phyloP scores from a whole-genome alignment of 2,329 filamentous ascomycete species.

The Zasmidium angulare region DNA sequence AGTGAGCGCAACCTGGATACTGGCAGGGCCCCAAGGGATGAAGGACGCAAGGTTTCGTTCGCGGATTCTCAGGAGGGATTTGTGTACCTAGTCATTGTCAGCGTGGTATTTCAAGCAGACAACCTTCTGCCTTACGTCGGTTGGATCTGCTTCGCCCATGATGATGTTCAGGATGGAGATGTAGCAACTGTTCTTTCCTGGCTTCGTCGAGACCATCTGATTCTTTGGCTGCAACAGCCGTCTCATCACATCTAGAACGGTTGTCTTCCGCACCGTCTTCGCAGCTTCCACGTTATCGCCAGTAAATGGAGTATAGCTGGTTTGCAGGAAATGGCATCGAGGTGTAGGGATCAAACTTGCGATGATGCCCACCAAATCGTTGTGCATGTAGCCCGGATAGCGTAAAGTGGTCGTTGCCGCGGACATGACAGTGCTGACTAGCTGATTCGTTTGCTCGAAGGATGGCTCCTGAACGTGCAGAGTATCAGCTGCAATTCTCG shows the following conservation, averaged over 20 bases:
- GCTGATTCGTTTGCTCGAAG: conserved; percentile 95
- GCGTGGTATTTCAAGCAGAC: neutral
- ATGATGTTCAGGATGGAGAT: conserved; percentile 99
- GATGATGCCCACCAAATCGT: conserved; percentile 94
- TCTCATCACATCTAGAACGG: conserved; percentile 96
- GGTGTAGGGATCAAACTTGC: conserved; percentile 95
- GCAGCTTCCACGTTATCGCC: conserved; percentile 94
- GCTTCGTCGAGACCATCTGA: conserved; percentile 95
- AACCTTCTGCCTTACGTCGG: conserved; percentile 60
- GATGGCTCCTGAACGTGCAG: conserved; percentile 94
- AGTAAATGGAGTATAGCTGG: conserved; percentile 96
- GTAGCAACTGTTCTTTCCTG: conserved; percentile 96
- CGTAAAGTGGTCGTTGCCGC: conserved; percentile 93
- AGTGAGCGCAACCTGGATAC: conserved; percentile 94
- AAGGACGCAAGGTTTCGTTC: conserved; percentile 93
- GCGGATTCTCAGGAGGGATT: conserved; percentile 91
- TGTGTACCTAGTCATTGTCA: conserved; percentile 65
- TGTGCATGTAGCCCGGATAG: conserved; percentile 99
- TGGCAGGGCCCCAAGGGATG: conserved; percentile 97
- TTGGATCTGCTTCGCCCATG: conserved; percentile 96
- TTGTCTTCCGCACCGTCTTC: conserved; percentile 97
- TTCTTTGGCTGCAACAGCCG: conserved; percentile 95
- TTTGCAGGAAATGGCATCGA: conserved; percentile 97
- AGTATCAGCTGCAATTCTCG: conserved; percentile 89
- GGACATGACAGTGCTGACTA: conserved; percentile 97